A percentile compares a stretch with the other conserved stretches of the same genome.
These are phyloP conservation scores for Scheffersomyces segobiensis DNA, from an alignment of 1,139 yeast species.

Conservation along the genomic window DNA sequence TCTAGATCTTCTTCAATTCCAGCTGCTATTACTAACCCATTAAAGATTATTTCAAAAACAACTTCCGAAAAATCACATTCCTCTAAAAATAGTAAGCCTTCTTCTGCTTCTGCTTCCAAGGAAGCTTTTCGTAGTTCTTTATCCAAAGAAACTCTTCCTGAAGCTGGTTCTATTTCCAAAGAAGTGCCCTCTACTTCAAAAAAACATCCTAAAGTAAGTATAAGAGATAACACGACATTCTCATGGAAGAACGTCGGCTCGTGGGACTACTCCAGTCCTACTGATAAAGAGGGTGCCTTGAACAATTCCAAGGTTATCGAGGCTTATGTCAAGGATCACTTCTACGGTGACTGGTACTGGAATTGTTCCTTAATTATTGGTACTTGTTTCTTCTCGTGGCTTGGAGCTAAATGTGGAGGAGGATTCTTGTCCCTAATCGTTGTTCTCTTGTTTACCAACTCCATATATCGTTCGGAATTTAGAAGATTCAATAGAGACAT, in stretches of 20 bases:
- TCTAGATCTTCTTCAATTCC: not conserved
- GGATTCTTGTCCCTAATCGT: conserved; percentile 54
- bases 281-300: conserved; percentile 30
- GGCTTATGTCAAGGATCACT: conserved; percentile 65
- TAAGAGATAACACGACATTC: conserved; percentile 36
- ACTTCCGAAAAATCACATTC: not conserved
- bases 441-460: conserved; percentile 59
- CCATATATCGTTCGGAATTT: conserved; percentile 69
- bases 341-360: conserved; percentile 72
- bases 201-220: conserved; percentile 8
- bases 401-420: conserved; percentile 57
- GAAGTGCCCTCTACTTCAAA: not conserved
- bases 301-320: conserved; percentile 37
- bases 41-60: not conserved
- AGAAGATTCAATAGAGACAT: conserved; percentile 71
- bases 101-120: too few relatives aligned
- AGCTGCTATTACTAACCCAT: not conserved
- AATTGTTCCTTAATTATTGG: conserved; percentile 65
- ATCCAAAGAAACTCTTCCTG: not conserved
- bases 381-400: conserved; percentile 73
- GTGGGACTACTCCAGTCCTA: conserved; percentile 28
- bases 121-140: not conserved
- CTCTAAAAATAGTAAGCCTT: not conserved
- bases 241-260: conserved; percentile 46
- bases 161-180: not conserved